Evolutionary conservation across 2,329 filamentous ascomycete genomes (phyloP).

Genomic region (Cordyceps militaris): DNA sequence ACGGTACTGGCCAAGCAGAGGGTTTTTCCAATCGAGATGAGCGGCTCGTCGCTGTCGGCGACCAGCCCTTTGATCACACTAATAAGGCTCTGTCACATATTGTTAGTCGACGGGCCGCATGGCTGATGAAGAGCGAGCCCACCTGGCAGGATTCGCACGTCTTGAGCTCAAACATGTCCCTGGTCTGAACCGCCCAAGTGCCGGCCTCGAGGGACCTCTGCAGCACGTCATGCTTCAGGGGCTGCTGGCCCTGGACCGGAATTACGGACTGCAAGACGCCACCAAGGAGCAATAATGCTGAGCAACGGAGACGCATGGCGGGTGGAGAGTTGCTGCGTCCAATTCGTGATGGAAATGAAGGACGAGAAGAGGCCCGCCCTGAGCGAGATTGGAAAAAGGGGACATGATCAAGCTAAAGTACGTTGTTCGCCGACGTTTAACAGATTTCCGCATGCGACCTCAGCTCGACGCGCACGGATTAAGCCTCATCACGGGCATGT

Average conservation of each 20-base stretch:
- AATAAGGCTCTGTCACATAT: conserved; percentile 15
- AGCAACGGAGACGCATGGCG: background rate
- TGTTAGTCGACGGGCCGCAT: background rate
- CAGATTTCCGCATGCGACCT: too few species aligned
- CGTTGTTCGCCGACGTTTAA: too few species aligned
- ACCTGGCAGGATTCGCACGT: conserved; percentile 24
- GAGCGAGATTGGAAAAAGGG: background rate
- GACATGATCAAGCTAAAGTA: background rate
- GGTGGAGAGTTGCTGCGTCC: background rate
- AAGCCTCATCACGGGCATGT: background rate
- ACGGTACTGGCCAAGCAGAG: conserved; percentile 29
- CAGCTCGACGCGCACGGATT: background rate
- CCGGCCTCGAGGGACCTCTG: conserved; percentile 6
- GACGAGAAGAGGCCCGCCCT: background rate
- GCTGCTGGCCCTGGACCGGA: background rate
- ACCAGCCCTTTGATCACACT: conserved; percentile 37
- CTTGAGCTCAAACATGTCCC: conserved; percentile 6
- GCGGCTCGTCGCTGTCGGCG: conserved; percentile 32
- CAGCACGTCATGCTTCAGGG: background rate
- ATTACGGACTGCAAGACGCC: background rate
- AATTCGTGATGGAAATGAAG: background rate
- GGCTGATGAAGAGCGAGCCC: background rate
- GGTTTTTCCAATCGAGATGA: conserved; percentile 27
- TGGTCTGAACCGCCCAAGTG: conserved; percentile 9
- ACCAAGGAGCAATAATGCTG: background rate